Conservation (phyloP, 2,329 filamentous ascomycete species). For the Colletotrichum lentis region DNA sequence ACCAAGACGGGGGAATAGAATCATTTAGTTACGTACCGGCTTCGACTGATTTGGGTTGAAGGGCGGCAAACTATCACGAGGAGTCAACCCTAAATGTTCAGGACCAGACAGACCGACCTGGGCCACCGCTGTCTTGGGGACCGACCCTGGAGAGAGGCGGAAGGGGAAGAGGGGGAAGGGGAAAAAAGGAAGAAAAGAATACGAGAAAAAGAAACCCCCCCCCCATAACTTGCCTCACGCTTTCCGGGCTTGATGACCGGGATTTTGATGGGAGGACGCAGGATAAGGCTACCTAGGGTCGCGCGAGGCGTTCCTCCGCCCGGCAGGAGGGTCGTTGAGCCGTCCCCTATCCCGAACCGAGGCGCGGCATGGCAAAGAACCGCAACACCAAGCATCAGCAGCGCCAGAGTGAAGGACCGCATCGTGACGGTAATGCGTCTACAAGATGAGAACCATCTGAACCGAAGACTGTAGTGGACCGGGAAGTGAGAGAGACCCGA, state of each 20-base stretch:
- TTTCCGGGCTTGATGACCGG: conserved; percentile 12
- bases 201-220: too few species aligned
- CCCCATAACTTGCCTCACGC: neutral
- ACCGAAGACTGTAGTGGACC: neutral
- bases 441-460: neutral
- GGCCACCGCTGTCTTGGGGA: too few species aligned
- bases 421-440: neutral
- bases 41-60: neutral
- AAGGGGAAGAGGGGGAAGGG: too few species aligned
- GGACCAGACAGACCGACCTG: neutral
- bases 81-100: neutral
- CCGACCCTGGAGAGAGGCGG: too few species aligned
- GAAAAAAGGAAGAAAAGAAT: neutral
- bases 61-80: neutral
- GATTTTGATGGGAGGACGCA: neutral
- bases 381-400: conserved; percentile 22
- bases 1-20: neutral
- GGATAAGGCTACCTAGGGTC: too few species aligned
- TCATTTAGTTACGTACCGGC: too few species aligned
- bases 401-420: neutral
- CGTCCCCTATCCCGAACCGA: conserved; percentile 12
- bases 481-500: neutral
- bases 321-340: conserved; percentile 22
- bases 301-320: neutral
- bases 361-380: conserved; percentile 22